These are phyloP conservation scores for Metschnikowia bowlesiae DNA, from an alignment of 805 yeast genomes.

Conservation along the genomic window DNA sequence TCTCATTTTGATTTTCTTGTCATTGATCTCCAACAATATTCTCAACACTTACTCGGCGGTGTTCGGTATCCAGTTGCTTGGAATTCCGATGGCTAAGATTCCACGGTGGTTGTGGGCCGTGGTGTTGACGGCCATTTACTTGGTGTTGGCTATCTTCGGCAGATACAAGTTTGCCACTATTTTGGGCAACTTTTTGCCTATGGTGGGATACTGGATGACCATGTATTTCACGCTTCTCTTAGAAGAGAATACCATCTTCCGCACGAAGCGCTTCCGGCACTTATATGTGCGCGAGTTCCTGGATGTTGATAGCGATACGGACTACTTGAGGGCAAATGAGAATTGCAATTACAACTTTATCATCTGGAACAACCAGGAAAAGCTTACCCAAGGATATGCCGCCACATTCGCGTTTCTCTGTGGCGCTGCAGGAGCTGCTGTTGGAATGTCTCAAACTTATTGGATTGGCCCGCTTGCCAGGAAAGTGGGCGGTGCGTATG, in stretches of 20 bases:
- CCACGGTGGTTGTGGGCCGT: constrained; percentile 81
- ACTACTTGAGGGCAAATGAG: constrained; percentile 8
- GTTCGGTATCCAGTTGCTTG: constrained; percentile 66
- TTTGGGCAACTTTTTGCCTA: constrained; percentile 77
- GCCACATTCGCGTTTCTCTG: constrained; percentile 58
- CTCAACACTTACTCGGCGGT: constrained; percentile 80
- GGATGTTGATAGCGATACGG: constrained; percentile 13
- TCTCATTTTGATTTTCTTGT: constrained; percentile 62
- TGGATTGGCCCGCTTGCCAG: constrained; percentile 74
- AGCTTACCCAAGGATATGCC: constrained; percentile 68
- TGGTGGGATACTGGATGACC: constrained; percentile 89
- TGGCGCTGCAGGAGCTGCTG: constrained; percentile 78
- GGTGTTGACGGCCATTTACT: constrained; percentile 55
- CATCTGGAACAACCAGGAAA: constrained; percentile 61
- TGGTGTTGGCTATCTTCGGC: constrained; percentile 73
- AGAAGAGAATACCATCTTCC: constrained; percentile 70
- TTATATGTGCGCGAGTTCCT: constrained; percentile 30
- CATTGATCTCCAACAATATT: constrained; percentile 77
- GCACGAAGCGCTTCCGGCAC: constrained; percentile 41
- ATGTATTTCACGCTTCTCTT: constrained; percentile 68
- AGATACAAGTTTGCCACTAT: constrained; percentile 67
- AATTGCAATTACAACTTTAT: constrained; percentile 16
- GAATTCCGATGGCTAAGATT: constrained; percentile 47
- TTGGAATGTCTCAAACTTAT: constrained; percentile 87
- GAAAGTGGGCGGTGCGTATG: constrained; percentile 48